These are phyloP conservation scores for Solanum ossicruentum DNA, from an alignment of 257 asterid species.

Conservation along the genomic window DNA sequence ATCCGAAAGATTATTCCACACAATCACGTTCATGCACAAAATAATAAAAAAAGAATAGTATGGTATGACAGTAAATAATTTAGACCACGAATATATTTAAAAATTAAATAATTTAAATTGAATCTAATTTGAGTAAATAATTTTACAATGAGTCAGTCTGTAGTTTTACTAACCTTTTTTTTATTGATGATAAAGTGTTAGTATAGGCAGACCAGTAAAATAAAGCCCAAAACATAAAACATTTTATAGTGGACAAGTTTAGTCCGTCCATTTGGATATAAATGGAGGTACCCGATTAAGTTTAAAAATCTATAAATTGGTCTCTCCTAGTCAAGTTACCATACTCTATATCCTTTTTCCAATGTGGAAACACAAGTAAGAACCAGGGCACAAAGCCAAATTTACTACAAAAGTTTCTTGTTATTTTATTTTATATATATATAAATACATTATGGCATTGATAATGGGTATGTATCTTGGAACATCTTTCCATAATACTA, in stretches of 20 bases:
- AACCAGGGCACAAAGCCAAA: background rate
- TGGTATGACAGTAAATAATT: no score
- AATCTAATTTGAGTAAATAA: no score
- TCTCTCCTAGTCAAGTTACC: background rate
- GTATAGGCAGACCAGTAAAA: background rate
- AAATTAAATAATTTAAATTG: no score
- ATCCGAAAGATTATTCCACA: no score
- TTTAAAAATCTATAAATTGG: background rate
- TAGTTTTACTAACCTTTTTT: no score
- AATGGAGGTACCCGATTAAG: background rate
- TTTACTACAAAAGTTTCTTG: background rate
- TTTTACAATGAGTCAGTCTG: no score
- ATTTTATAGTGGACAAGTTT: background rate
- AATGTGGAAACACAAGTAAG: no score
- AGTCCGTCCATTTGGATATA: background rate
- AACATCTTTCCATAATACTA: background rate
- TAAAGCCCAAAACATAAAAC: background rate
- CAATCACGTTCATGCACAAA: no score
- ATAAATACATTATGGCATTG: background rate
- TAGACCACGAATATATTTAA: no score
- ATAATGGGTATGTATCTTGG: background rate
- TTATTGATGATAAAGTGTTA: background rate
- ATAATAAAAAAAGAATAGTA: no score
- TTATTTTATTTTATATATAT: no score
- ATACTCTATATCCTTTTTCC: background rate